Percentiles rank a stretch among this genome's conserved stretches.
Evolutionary conservation across 805 yeast species (phyloP).

Genomic region (Wickerhamiella bombiphila): DNA sequence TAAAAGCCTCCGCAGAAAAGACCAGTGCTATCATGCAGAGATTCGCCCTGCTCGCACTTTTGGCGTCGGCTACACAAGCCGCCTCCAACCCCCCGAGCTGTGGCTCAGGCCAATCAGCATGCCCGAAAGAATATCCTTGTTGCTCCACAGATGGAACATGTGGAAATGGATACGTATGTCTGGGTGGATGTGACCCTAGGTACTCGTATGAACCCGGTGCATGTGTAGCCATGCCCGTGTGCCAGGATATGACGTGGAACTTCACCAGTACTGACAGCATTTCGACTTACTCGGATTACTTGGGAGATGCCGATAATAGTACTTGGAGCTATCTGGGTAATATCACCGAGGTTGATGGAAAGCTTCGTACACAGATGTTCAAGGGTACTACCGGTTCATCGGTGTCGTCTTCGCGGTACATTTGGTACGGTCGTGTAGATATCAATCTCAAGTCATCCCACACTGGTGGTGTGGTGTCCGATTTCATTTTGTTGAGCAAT

Average conservation of each 20-base stretch:
- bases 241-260: constrained; percentile 29
- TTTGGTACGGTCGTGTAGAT: constrained; percentile 79
- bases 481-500: constrained; percentile 67
- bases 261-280: constrained; percentile 25
- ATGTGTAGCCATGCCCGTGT: constrained; percentile 78
- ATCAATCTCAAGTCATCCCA: constrained; percentile 61
- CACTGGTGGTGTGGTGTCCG: constrained; percentile 66
- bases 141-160: constrained; percentile 71
- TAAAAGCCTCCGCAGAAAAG: no score
- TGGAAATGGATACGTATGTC: constrained; percentile 64
- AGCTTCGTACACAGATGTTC: constrained; percentile 64
- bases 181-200: constrained; percentile 78
- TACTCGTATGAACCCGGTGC: constrained; percentile 49
- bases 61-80: constrained; percentile 5
- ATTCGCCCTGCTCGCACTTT: neutral
- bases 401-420: constrained; percentile 56
- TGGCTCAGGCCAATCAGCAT: constrained; percentile 24
- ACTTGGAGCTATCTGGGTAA: constrained; percentile 56
- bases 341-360: constrained; percentile 36
- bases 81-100: constrained; percentile 14
- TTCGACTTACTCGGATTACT: constrained; percentile 29
- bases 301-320: constrained; percentile 54
- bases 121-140: constrained; percentile 76
- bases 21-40: no score
- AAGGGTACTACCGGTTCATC: constrained; percentile 62